These are phyloP conservation scores for Suhomyces anneliseae DNA, from an alignment of 1,139 yeast species.

Conservation along the genomic window DNA sequence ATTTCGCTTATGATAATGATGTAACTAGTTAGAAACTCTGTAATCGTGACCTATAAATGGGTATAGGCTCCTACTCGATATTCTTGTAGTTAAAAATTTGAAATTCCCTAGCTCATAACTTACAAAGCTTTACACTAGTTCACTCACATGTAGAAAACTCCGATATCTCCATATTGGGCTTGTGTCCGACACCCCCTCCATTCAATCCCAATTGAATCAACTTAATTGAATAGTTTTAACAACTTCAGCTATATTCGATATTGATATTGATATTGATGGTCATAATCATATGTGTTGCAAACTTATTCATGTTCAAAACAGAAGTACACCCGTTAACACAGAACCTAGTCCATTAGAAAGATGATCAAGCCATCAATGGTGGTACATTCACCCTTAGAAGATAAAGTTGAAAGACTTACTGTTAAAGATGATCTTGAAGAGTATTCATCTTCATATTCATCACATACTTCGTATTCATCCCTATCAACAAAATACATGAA, in stretches of 20 bases:
- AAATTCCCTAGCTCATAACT: not conserved
- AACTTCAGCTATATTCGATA: not conserved
- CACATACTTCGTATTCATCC: not conserved
- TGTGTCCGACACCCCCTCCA: not conserved
- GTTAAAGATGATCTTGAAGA: not conserved
- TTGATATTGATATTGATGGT: not conserved
- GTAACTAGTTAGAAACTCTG: not conserved
- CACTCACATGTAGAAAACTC: not conserved
- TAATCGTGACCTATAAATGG: not conserved
- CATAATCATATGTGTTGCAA: not conserved
- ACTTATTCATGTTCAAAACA: not conserved
- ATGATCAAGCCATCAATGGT: not conserved
- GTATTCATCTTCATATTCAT: not conserved
- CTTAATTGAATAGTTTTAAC: too few relatives aligned
- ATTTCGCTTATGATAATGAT: not conserved
- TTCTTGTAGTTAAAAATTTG: not conserved
- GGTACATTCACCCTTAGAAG: not conserved
- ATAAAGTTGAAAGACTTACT: not conserved
- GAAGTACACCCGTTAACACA: not conserved
- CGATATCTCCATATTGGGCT: not conserved
- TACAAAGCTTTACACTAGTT: not conserved
- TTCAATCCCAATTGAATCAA: not conserved
- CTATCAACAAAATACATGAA: conserved; percentile 19
- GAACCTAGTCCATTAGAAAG: not conserved
- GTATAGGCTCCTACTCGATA: too few relatives aligned